These are phyloP conservation scores for Blastocystis sp. DNA, from an alignment of 352 stramenopile genomes.

Conservation along the genomic window DNA sequence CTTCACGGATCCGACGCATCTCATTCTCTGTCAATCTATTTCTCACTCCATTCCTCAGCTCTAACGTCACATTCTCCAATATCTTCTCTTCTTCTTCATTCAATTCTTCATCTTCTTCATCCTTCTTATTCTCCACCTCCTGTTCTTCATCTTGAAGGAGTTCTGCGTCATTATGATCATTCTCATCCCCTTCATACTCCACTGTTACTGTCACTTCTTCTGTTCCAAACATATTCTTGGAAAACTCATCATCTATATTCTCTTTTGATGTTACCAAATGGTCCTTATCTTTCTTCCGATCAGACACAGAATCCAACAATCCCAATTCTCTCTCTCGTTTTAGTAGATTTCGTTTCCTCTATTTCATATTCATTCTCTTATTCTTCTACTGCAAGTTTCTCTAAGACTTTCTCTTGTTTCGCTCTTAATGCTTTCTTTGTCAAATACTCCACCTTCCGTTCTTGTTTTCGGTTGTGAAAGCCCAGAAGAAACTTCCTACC, in stretches of 20 bases:
- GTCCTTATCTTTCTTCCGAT: neutral
- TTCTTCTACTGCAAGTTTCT: constrained; percentile 14
- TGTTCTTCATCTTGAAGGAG: constrained; percentile 11
- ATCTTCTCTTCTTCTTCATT: constrained; percentile 40
- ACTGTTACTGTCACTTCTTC: constrained; percentile 45
- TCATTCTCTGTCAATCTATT: constrained; percentile 34
- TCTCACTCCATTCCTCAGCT: neutral
- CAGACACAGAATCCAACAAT: neutral
- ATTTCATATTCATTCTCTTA: neutral
- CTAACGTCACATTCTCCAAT: constrained; percentile 16
- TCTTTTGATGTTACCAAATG: neutral
- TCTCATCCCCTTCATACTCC: constrained; percentile 9
- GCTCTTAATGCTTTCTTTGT: constrained; percentile 42
- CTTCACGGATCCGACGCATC: constrained; percentile 5
- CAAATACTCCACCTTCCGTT: constrained; percentile 39
- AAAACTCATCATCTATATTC: constrained; percentile 19
- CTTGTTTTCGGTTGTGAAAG: constrained; percentile 50
- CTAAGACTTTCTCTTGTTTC: constrained; percentile 2
- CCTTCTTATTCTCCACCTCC: neutral
- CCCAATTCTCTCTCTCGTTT: constrained; percentile 39
- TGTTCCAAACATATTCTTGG: constrained; percentile 47
- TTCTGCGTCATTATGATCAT: neutral
- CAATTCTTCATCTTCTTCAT: constrained; percentile 36
- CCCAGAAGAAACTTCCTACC: constrained; percentile 33
- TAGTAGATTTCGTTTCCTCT: constrained; percentile 37